Conservation (phyloP, 106 monocot species). For the Acanthochlamys bracteata region DNA sequence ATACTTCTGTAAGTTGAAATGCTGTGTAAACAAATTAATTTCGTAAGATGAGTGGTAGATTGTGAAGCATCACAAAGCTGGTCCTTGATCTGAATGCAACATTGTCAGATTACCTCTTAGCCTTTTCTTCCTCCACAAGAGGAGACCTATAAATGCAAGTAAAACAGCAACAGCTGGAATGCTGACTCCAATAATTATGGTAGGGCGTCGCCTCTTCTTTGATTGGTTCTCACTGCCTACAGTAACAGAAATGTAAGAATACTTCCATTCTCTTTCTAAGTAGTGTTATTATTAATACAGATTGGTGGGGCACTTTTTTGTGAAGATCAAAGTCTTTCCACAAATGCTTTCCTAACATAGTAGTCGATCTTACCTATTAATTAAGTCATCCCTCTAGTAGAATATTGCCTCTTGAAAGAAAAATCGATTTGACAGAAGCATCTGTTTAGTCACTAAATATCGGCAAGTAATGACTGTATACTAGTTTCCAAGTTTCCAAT, state of each 20-base stretch:
- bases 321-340: no score
- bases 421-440: no score
- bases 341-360: no score
- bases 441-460: no score
- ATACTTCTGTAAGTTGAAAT: not conserved
- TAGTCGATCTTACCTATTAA: no score
- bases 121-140: slow-evolving; percentile 2
- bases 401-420: no score
- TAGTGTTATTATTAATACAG: not conserved
- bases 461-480: no score
- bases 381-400: no score
- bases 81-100: not conserved
- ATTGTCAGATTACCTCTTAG: not conserved
- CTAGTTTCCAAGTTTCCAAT: no score
- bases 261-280: not conserved
- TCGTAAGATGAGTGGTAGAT: not conserved
- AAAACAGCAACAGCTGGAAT: not conserved
- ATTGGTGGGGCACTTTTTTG: no score
- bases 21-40: not conserved
- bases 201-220: not conserved
- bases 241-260: not conserved
- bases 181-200: not conserved
- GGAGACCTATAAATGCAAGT: not conserved
- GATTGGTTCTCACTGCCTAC: not conserved
- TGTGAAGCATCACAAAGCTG: not conserved